Base-by-base conservation (phyloP, 2,329 filamentous ascomycete species). In the Didymella segeticola region DNA sequence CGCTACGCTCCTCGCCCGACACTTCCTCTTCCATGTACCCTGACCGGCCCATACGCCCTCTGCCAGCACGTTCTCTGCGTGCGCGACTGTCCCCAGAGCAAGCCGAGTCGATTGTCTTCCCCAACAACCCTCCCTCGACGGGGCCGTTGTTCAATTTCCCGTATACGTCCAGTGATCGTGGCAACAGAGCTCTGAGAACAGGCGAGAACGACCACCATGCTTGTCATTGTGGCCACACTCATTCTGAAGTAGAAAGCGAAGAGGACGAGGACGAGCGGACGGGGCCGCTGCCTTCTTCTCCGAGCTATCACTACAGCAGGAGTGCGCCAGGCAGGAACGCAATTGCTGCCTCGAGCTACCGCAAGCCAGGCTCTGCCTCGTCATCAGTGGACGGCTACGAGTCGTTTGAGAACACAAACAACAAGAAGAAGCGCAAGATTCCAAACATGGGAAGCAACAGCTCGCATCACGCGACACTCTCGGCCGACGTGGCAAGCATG, bases 371-470 rank as follows among this genome's bases (percentile, higher is more conserved):
- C 36, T 84, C 86, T 19, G 83, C 88, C 42, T 83, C 83, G 36
- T 91, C 90, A 11, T 86, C 88, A 20, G 82, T 85, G 10, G 93
- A 98, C 72, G 92, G 93, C 12, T 98, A 98, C 73, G 95, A 99
- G 74, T 95, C 91, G 6, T 96, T 97, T 67, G 95, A 99, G 75
- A 98, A 98, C 68, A 96, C 91, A 29, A 98, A 96, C 75, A 99
- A 99, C 73, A 99, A 99, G 78, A 99, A 98, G 80, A 98, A 99
- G 77, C 86, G 95, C 63, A 99, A 99, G 78, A 98, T 99, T 30
- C 95, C 95, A 0, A 92, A 92, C 0, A 91, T 91, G 9, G 89
- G 90, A 15, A 89, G 90, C 66, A 81, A 86, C 12, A 84, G 78
- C 48, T 77, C 80, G 58, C 83, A 86, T 68, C 80, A 86, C 60